A percentile compares a stretch with the other conserved stretches of the same genome.
phyloP scores from a whole-genome alignment of 2,329 filamentous ascomycete genomes.

The Aspergillus piperis region DNA sequence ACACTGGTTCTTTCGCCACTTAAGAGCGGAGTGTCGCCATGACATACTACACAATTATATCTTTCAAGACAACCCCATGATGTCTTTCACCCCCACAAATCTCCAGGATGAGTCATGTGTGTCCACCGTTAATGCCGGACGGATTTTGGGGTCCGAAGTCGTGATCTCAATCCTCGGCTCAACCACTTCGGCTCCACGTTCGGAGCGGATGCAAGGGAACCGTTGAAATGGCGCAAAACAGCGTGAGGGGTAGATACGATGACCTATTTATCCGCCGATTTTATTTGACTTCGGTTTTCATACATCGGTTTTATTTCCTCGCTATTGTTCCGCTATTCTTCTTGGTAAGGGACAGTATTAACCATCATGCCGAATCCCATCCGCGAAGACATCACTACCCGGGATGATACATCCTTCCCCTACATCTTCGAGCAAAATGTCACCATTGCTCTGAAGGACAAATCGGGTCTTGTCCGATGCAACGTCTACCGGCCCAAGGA shows the following conservation, averaged over 20 bases:
- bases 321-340: not conserved
- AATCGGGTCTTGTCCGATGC: conserved; percentile 47
- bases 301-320: not conserved
- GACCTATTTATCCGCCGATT: conserved; percentile 8
- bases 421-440: conserved; percentile 57
- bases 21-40: not conserved
- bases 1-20: not conserved
- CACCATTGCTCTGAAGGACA: conserved; percentile 46
- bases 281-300: too few relatives aligned
- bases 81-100: not conserved
- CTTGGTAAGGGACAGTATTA: not conserved
- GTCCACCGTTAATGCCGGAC: not conserved
- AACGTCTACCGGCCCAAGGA: conserved; percentile 55
- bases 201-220: conserved; percentile 8
- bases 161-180: conserved; percentile 8
- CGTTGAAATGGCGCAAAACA: not conserved
- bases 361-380: conserved; percentile 31
- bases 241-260: conserved; percentile 6
- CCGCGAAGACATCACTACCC: conserved; percentile 36
- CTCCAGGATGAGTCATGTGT: not conserved
- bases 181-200: conserved; percentile 33
- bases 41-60: not conserved
- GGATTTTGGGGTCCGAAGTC: not conserved
- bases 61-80: not conserved
- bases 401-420: conserved; percentile 35